Evolutionary conservation across 2,329 filamentous ascomycete species (phyloP).

Genomic region (Pezicula radicicola): DNA sequence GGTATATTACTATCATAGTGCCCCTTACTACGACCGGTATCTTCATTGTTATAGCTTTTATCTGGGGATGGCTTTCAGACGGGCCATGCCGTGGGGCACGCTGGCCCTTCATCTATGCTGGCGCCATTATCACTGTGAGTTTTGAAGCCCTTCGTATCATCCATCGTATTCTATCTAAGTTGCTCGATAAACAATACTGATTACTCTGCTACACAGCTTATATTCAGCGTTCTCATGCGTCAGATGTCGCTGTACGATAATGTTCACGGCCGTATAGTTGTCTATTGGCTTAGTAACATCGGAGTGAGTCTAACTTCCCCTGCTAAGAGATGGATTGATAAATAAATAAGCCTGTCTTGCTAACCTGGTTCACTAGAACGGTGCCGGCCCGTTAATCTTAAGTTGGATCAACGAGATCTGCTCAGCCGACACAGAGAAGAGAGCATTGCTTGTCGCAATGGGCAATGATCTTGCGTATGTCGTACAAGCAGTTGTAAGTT

Average conservation of each 20-base stretch:
- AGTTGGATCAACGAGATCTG: conserved; percentile 35
- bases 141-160: background rate
- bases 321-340: background rate
- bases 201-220: conserved; percentile 16
- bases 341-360: background rate
- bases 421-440: conserved; percentile 26
- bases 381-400: conserved; percentile 35
- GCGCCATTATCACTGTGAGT: conserved; percentile 32
- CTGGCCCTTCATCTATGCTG: conserved; percentile 36
- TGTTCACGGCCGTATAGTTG: conserved; percentile 30
- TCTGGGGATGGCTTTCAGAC: conserved; percentile 36
- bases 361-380: conserved; percentile 17
- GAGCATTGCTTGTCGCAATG: conserved; percentile 28
- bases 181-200: background rate
- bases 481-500: conserved; percentile 29
- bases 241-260: conserved; percentile 34
- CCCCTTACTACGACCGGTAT: conserved; percentile 31
- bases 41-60: conserved; percentile 32
- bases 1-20: conserved; percentile 8
- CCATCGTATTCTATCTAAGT: background rate
- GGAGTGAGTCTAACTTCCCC: conserved; percentile 22
- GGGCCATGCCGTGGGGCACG: conserved; percentile 27
- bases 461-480: conserved; percentile 32
- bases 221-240: conserved; percentile 29
- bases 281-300: conserved; percentile 36